Conservation (phyloP, 768 basidiomycete species). For the Amanita molliuscula region DNA sequence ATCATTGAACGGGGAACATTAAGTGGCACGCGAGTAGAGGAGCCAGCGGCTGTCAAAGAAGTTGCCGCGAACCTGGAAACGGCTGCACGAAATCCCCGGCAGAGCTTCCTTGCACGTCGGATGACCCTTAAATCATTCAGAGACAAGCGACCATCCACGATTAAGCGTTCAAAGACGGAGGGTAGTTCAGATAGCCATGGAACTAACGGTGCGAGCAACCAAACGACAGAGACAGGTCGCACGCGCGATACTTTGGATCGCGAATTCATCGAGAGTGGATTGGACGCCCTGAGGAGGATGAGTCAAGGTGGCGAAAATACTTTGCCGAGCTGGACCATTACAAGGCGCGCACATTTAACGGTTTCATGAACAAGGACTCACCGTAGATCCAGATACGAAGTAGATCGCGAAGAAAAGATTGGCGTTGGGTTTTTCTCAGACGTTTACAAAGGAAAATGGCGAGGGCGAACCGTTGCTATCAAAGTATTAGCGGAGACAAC, state of each 20-base stretch:
- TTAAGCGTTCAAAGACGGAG: constrained; percentile 6
- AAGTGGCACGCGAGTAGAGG: background rate
- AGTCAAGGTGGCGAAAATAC: constrained; percentile 31
- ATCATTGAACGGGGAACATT: background rate
- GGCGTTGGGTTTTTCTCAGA: constrained; percentile 70
- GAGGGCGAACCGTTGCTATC: constrained; percentile 53
- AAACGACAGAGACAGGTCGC: background rate
- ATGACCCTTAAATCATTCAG: background rate
- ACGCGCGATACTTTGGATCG: constrained; percentile 46
- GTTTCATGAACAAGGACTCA: background rate
- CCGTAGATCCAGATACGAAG: constrained; percentile 46
- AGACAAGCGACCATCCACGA: background rate
- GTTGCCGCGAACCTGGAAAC: background rate
- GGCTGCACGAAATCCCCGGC: too few species aligned
- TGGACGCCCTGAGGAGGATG: constrained; percentile 60
- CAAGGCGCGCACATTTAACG: constrained; percentile 27
- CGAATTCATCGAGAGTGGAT: constrained; percentile 63
- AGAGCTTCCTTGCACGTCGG: too few species aligned
- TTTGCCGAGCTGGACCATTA: constrained; percentile 72
- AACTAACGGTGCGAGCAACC: background rate
- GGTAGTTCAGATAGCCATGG: background rate
- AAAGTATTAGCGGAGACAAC: constrained; percentile 60
- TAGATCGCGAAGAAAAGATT: constrained; percentile 59
- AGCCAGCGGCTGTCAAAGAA: background rate
- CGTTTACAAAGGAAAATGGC: constrained; percentile 73